Conservation (phyloP, 1,284 basidiomycete species). For the Moesziomyces parantarcticus region DNA sequence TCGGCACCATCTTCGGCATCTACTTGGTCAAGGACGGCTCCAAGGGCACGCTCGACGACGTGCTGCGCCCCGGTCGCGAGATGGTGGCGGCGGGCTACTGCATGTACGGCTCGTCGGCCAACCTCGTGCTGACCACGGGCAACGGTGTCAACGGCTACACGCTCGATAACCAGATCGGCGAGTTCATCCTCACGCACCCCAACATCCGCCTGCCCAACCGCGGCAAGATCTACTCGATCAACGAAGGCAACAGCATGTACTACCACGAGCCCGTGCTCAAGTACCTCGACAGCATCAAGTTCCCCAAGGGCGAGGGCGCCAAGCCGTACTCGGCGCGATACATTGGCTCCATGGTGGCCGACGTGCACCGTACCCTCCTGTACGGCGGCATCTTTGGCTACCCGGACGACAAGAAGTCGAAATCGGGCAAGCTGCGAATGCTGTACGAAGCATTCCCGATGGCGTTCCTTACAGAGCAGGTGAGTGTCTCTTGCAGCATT, state of each 20-base stretch:
- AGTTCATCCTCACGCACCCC: constrained; percentile 99
- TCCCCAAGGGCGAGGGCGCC: constrained; percentile 61
- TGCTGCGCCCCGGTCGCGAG: constrained; percentile 90
- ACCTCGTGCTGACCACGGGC: constrained; percentile 94
- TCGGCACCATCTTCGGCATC: constrained; percentile 99
- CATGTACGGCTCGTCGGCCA: constrained; percentile 96
- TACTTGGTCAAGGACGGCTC: constrained; percentile 84
- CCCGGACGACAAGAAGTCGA: constrained; percentile 97
- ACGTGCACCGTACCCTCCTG: constrained; percentile 93
- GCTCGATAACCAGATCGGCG: constrained; percentile 84
- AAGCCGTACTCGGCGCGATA: constrained; percentile 76
- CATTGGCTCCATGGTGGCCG: constrained; percentile 98
- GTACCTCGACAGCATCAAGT: constrained; percentile 97
- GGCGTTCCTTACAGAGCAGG: constrained; percentile 93
- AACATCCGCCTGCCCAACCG: constrained; percentile 92
- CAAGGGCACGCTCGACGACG: constrained; percentile 82
- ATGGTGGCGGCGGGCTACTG: constrained; percentile 93
- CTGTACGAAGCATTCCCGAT: constrained; percentile 99
- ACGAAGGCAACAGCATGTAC: constrained; percentile 96
- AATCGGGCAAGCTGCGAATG: constrained; percentile 91
- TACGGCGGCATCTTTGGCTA: constrained; percentile 99
- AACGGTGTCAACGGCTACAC: constrained; percentile 98
- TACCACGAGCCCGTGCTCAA: constrained; percentile 78
- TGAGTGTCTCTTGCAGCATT: constrained; percentile 7
- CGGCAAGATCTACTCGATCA: constrained; percentile 99